These are phyloP conservation scores for Trypanosoma congolense DNA, from an alignment of 208 protist species.

Conservation along the genomic window DNA sequence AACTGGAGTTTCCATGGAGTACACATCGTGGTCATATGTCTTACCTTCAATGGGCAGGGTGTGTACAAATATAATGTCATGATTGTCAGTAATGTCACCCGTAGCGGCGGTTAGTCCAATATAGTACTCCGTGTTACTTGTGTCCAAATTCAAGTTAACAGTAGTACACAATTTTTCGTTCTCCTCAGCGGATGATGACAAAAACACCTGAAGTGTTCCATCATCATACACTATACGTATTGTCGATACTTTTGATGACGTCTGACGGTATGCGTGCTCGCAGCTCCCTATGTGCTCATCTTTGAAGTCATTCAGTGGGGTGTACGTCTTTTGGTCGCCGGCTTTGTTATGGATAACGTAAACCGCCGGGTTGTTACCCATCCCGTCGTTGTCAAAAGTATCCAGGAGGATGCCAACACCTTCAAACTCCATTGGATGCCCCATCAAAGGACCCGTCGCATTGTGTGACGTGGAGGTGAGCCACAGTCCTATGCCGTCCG, in stretches of 20 bases:
- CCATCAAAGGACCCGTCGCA: constrained; percentile 58
- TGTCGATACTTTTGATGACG: constrained; percentile 29
- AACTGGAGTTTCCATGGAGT: not conserved
- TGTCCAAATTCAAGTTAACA: constrained; percentile 30
- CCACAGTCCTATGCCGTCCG: constrained; percentile 84
- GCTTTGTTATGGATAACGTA: constrained; percentile 52
- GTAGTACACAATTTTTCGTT: constrained; percentile 46
- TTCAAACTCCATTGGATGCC: constrained; percentile 51
- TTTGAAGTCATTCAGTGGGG: constrained; percentile 51
- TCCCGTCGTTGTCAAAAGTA: constrained; percentile 86
- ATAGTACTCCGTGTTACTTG: constrained; percentile 30
- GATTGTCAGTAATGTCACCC: constrained; percentile 44
- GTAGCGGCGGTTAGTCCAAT: constrained; percentile 72
- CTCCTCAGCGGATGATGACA: constrained; percentile 39
- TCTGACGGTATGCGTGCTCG: constrained; percentile 48
- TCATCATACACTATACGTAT: constrained; percentile 48
- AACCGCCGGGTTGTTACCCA: constrained; percentile 74
- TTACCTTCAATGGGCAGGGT: constrained; percentile 34
- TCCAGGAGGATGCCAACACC: constrained; percentile 85
- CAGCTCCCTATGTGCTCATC: constrained; percentile 47
- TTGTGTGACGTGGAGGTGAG: constrained; percentile 30
- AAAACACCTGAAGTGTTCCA: constrained; percentile 32
- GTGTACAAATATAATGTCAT: constrained; percentile 81
- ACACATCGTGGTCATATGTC: constrained; percentile 65
- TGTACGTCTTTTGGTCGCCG: constrained; percentile 18